These are phyloP conservation scores for Rhodotorula graminis DNA, from an alignment of 768 basidiomycete species.

Conservation along the genomic window DNA sequence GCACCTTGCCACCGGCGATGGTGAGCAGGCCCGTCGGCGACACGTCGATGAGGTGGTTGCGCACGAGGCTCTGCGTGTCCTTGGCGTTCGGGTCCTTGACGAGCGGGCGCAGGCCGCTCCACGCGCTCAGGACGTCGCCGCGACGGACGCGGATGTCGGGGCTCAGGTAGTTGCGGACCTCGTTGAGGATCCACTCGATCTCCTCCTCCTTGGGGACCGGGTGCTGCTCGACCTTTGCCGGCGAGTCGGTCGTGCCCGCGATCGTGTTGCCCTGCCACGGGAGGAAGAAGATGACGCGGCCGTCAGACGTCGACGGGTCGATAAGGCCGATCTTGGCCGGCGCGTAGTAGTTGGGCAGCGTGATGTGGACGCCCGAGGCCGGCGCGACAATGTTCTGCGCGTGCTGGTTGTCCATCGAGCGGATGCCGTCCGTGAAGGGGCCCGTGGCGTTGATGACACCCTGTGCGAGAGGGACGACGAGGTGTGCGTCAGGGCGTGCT, in stretches of 20 bases:
- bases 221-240: slow-evolving; percentile 62
- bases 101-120: slow-evolving; percentile 85
- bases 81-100: slow-evolving; percentile 73
- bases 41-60: slow-evolving; percentile 88
- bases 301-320: slow-evolving; percentile 91
- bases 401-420: slow-evolving; percentile 63
- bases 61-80: slow-evolving; percentile 78
- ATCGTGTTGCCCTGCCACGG: slow-evolving; percentile 98
- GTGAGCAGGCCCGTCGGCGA: slow-evolving; percentile 70
- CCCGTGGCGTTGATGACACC: slow-evolving; percentile 96
- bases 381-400: slow-evolving; percentile 78
- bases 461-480: slow-evolving; percentile 47
- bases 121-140: slow-evolving; percentile 90
- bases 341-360: slow-evolving; percentile 93
- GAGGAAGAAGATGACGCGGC: slow-evolving; percentile 96
- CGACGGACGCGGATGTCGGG: slow-evolving; percentile 90
- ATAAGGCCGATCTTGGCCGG: slow-evolving; percentile 87
- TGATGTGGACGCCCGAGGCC: slow-evolving; percentile 90
- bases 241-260: slow-evolving; percentile 88
- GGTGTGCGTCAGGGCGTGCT: neutral
- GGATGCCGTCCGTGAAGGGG: slow-evolving; percentile 80
- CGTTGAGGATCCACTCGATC: slow-evolving; percentile 92
- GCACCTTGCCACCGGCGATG: slow-evolving; percentile 70
- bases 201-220: slow-evolving; percentile 86
- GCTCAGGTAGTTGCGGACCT: slow-evolving; percentile 79